Evolutionary conservation across 352 stramenopile genomes (phyloP).

Genomic region (Phytophthora pinifolia): DNA sequence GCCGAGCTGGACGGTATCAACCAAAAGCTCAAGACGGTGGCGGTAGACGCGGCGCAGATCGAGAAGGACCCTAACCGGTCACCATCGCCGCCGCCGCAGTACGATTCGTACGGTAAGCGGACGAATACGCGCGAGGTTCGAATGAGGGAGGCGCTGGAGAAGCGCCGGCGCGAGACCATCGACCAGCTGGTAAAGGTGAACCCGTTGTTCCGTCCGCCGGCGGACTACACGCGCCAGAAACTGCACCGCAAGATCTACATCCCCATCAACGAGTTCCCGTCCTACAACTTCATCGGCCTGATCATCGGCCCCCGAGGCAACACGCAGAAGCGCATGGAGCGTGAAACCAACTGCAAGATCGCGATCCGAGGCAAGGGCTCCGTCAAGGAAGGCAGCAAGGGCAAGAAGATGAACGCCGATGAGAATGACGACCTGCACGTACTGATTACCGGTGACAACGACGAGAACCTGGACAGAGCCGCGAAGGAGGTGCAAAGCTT

Average conservation of each 20-base stretch:
- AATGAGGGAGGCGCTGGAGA: slow-evolving; percentile 91
- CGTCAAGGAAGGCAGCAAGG: slow-evolving; percentile 97
- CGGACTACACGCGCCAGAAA: slow-evolving; percentile 92
- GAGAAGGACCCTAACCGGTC: slow-evolving; percentile 90
- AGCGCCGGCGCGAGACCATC: slow-evolving; percentile 92
- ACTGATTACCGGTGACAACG: slow-evolving; percentile 91
- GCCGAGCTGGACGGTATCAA: slow-evolving; percentile 75
- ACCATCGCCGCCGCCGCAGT: slow-evolving; percentile 93
- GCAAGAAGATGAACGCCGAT: slow-evolving; percentile 90
- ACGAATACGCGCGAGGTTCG: slow-evolving; percentile 96
- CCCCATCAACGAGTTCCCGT: slow-evolving; percentile 96
- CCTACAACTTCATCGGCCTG: slow-evolving; percentile 99
- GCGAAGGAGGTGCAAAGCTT: slow-evolving; percentile 90
- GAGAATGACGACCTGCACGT: slow-evolving; percentile 97
- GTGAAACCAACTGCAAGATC: slow-evolving; percentile 99
- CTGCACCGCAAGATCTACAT: slow-evolving; percentile 97
- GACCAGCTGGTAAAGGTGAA: slow-evolving; percentile 97
- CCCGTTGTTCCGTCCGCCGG: slow-evolving; percentile 81
- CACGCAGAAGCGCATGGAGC: slow-evolving; percentile 99
- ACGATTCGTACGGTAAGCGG: slow-evolving; percentile 95
- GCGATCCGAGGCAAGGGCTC: slow-evolving; percentile 96
- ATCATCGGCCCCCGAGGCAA: slow-evolving; percentile 99
- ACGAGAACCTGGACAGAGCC: slow-evolving; percentile 86
- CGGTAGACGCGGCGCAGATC: slow-evolving; percentile 69
- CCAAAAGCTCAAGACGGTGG: slow-evolving; percentile 77